phyloP scores from a whole-genome alignment of 2,329 filamentous ascomycete species.

The Ascochyta lentis region DNA sequence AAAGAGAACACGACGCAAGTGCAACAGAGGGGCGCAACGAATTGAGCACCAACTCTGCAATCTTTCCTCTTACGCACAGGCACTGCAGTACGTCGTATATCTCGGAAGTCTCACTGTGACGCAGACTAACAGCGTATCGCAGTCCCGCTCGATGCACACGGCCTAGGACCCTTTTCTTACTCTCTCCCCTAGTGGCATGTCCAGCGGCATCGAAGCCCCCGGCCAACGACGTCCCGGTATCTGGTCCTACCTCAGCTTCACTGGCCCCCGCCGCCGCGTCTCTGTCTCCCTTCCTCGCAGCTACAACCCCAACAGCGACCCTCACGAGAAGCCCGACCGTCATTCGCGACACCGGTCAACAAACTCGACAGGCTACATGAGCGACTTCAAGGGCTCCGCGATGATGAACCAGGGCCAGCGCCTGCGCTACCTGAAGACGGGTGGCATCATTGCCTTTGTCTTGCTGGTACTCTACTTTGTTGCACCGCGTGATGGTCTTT shows the following conservation, averaged over 20 bases:
- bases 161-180: conserved; percentile 30
- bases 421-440: conserved; percentile 67
- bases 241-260: conserved; percentile 61
- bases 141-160: conserved; percentile 29
- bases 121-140: conserved; percentile 21
- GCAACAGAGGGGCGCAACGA: conserved; percentile 25
- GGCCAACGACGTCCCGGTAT: conserved; percentile 56
- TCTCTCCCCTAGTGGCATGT: conserved; percentile 55
- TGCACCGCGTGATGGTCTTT: conserved; percentile 50
- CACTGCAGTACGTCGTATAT: conserved; percentile 21
- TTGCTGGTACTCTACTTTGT: conserved; percentile 65
- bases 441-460: conserved; percentile 64
- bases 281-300: conserved; percentile 60
- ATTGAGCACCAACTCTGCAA: conserved; percentile 17
- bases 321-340: conserved; percentile 56
- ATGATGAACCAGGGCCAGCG: conserved; percentile 69
- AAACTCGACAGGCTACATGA: conserved; percentile 50
- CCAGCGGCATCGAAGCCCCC: conserved; percentile 59
- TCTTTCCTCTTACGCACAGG: conserved; percentile 4
- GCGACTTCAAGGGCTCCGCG: conserved; percentile 53
- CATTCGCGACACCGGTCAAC: conserved; percentile 47
- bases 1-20: conserved; percentile 28
- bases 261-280: conserved; percentile 57
- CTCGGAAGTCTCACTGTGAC: conserved; percentile 11
- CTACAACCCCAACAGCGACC: conserved; percentile 46